Percentiles rank a stretch among this genome's conserved stretches.
phyloP scores from a whole-genome alignment of 257 asterid species.

The Solanum corneliomulleri region DNA sequence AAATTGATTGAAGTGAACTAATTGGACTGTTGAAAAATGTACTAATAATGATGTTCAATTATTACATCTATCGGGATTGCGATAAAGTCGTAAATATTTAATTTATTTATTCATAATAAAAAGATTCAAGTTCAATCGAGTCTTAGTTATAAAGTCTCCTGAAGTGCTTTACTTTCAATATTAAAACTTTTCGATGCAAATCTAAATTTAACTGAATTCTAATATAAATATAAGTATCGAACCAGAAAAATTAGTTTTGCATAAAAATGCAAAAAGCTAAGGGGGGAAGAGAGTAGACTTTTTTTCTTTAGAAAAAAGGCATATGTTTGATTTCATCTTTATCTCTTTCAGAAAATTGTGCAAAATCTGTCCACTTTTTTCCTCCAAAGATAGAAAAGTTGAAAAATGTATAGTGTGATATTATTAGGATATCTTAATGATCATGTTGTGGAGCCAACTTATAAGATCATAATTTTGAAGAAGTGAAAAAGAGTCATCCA shows the following conservation, averaged over 20 bases:
- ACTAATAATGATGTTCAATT: slow-evolving; percentile 6
- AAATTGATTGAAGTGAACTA: neutral
- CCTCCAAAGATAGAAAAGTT: neutral
- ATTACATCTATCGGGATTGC: neutral
- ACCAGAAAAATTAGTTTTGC: neutral
- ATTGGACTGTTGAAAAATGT: neutral
- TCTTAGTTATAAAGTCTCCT: neutral
- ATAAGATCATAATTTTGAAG: neutral
- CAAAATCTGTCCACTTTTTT: neutral
- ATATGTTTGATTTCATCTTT: neutral
- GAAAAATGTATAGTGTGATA: slow-evolving; percentile 1
- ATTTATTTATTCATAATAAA: neutral
- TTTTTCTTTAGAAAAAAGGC: neutral
- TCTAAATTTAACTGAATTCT: neutral
- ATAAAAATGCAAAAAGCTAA: slow-evolving; percentile 6
- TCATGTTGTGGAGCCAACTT: slow-evolving; percentile 13
- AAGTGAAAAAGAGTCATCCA: neutral
- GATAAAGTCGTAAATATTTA: neutral
- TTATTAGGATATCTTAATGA: slow-evolving; percentile 11
- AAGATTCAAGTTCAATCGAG: neutral
- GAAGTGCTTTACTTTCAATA: neutral
- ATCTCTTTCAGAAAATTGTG: neutral
- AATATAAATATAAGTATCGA: neutral
- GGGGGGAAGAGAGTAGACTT: neutral
- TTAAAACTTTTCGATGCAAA: rapidly evolving